Percentiles rank a stretch among this genome's conserved stretches.
phyloP scores from a whole-genome alignment of 1,284 basidiomycete species.

The Tremellales sp. region DNA sequence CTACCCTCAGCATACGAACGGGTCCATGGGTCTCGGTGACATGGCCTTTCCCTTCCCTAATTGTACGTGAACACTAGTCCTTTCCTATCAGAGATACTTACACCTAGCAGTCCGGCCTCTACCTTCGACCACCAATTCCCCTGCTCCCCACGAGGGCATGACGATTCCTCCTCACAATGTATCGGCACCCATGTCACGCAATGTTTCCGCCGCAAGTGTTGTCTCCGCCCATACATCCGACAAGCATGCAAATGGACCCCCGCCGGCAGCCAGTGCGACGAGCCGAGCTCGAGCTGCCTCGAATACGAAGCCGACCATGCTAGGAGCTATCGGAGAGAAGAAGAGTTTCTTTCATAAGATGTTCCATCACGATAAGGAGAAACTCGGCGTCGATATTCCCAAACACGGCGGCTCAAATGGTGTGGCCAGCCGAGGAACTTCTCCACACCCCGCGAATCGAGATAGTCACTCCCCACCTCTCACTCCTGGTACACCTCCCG shows the following conservation, averaged over 20 bases:
- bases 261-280: constrained; percentile 13
- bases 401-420: constrained; percentile 9
- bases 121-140: constrained; percentile 24
- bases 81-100: not conserved
- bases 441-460: constrained; percentile 18
- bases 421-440: constrained; percentile 13
- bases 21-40: constrained; percentile 18
- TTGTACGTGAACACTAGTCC: constrained; percentile 15
- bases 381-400: constrained; percentile 21
- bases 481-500: constrained; percentile 31
- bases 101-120: constrained; percentile 38
- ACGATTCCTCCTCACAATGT: constrained; percentile 31
- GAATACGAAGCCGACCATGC: constrained; percentile 29
- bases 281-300: constrained; percentile 16
- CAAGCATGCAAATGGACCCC: constrained; percentile 12
- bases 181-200: constrained; percentile 39
- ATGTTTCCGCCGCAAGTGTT: constrained; percentile 28
- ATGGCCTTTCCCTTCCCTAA: constrained; percentile 37
- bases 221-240: constrained; percentile 8
- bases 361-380: constrained; percentile 42
- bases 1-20: not conserved
- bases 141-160: constrained; percentile 23
- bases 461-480: constrained; percentile 32
- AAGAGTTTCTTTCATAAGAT: constrained; percentile 48
- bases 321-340: constrained; percentile 37